Evolutionary conservation across 2,329 filamentous ascomycete genomes (phyloP), one percentile per base, ranked within the genome.

Genomic region (Aureobasidium sp.): DNA sequence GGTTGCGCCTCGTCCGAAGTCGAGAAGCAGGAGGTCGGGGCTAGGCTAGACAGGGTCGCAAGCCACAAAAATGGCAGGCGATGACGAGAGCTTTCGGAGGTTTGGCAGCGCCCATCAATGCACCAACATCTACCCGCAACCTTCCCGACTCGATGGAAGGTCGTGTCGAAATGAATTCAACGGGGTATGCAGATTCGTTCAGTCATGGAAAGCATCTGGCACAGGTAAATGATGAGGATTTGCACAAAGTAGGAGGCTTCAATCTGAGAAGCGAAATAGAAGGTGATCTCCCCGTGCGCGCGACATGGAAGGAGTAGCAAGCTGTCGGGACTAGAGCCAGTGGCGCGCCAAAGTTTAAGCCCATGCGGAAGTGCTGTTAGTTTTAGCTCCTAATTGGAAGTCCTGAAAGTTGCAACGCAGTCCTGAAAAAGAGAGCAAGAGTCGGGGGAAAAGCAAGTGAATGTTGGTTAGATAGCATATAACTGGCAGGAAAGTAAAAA

Each of bases 261-360:
- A 57, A 57, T 46, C 44, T 44, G 52, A 44, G 20, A 56, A 57
- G 53, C 53, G 53, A 57, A 57, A 36, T 57, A 9, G 27, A 57
- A 32, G 53, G 52, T 8, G 26, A 55, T 55, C 37, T 29, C 52
- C 39, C 52, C 52, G 39, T 56, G 26, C 39, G 17, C 37, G 53
- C 39, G 53, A 57, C 29, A 58, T 58, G 55, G 55, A 58, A 58
- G 55, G 55, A 58, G 42, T 44, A 58, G 55, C 55, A 58, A 58
- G 55, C 55, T 58, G 55, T 58, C 55, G 41, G 39, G 32, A 58
- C 55, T 58, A 58, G 20, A 23, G 42, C 29, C 15, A 58, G 55
- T 58, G 55, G 55, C 55, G 55, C 55, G 42, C 42, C 55, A 58
- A 34, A 58, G 55, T 58, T 58, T 29, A 58, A 37, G 53, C 53